These are phyloP conservation scores for Metschnikowia arizonensis DNA, from an alignment of 805 yeast genomes.

Conservation along the genomic window DNA sequence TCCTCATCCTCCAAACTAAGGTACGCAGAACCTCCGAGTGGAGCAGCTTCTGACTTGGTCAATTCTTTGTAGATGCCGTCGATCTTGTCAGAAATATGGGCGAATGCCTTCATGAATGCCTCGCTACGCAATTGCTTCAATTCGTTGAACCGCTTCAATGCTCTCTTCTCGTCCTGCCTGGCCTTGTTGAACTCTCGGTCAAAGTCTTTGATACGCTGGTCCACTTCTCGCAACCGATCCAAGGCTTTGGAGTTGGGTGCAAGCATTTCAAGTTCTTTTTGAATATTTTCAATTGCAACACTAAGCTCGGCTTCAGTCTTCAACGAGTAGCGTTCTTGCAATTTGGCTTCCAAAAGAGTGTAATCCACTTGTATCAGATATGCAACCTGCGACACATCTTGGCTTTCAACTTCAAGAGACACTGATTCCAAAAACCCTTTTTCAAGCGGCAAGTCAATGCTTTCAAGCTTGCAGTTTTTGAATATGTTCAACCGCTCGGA, in stretches of 20 bases:
- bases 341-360: conserved; percentile 39
- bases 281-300: conserved; percentile 31
- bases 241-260: conserved; percentile 82
- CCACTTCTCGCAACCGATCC: conserved; percentile 69
- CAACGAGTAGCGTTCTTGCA: conserved; percentile 38
- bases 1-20: conserved; percentile 83
- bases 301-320: conserved; percentile 37
- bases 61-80: conserved; percentile 81
- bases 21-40: conserved; percentile 92
- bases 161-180: conserved; percentile 54
- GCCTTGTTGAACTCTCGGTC: conserved; percentile 63
- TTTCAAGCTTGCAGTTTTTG: conserved; percentile 72
- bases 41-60: conserved; percentile 64
- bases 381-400: conserved; percentile 33
- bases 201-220: conserved; percentile 51
- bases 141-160: conserved; percentile 52
- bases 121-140: conserved; percentile 58
- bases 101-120: conserved; percentile 66
- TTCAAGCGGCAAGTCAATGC: conserved; percentile 55
- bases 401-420: conserved; percentile 53
- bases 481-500: conserved; percentile 56
- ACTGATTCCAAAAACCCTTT: conserved; percentile 59
- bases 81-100: conserved; percentile 68
- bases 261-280: conserved; percentile 42
- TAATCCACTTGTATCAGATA: conserved; percentile 56